Base-by-base conservation (phyloP, 805 yeast species). In the Wickerhamomyces kurtzmanii region DNA sequence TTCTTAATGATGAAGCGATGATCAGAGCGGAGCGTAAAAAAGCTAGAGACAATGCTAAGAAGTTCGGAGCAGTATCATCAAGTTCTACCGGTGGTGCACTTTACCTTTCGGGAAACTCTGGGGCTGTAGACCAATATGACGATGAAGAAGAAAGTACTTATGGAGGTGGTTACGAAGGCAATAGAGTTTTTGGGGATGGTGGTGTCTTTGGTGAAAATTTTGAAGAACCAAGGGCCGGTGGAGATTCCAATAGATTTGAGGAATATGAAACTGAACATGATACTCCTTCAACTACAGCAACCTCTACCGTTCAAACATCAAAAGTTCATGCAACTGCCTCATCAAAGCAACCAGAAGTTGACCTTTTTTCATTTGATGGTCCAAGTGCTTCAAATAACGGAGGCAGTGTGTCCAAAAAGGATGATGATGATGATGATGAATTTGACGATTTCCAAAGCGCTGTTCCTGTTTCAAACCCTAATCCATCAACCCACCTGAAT, bases 1-100 rank as follows among this genome's bases (percentile, higher is more conserved):
- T 91, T 40, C 64, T 91, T 40, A 74, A 74, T 42, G 94, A 84
- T 52, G 94, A 85, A 44, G 64, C 65, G 6, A 59, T 62, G 51
- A 75, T 89, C 29, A 71, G 97, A 37, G 59, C 73, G 22, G 97
- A 87, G 53, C 70, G 97, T 37, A 84, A 82, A 55, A 84, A 82
- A 65, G 86, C 96, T n/a, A 72, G 91, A 41, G 80, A 76, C 12
- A 81, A 85, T 40, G 68, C 85, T 20, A 75, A 79, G 55, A 87
- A 86, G 53, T 85, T 77, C 50, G 79, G 82, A 15, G 78, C 78
- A 15, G 53, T 58, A 22, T 43, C 59, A 5, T 45, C 53, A 23
- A 43, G 53, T 19, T 33, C 57, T 16, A 57, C 53, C 15, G 43
- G 42, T 19, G 52, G 50, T 15, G 44, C 24, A 12, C 30, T 39